Evolutionary conservation across 2,329 filamentous ascomycete species (phyloP).

Genomic region (Penicillium sp.): DNA sequence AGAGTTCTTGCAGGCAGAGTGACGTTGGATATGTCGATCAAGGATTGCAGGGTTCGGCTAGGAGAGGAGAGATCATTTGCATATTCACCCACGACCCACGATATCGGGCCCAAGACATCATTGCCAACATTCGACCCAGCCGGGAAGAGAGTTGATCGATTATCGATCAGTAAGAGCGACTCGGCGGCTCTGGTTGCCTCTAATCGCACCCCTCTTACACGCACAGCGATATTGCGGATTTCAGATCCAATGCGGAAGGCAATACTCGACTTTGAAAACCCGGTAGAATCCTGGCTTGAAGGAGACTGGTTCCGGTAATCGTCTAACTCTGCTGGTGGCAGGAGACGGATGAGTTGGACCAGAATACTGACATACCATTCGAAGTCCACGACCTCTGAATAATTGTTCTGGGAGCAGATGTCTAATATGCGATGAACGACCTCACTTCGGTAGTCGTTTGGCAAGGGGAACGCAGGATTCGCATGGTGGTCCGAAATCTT

Average conservation of each 20-base stretch:
- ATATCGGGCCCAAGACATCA: conserved; percentile 71
- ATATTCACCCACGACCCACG: conserved; percentile 90
- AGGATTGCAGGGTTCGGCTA: conserved; percentile 69
- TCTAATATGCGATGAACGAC: conserved; percentile 80
- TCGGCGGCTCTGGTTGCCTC: conserved; percentile 84
- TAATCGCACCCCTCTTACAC: conserved; percentile 78
- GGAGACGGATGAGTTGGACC: conserved; percentile 75
- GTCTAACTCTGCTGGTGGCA: conserved; percentile 33
- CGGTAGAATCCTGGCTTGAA: conserved; percentile 13
- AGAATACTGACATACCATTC: conserved; percentile 96
- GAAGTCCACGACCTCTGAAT: conserved; percentile 83
- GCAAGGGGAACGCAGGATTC: conserved; percentile 58
- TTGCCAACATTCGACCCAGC: conserved; percentile 52
- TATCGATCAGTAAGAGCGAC: conserved; percentile 64
- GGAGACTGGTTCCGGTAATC: conserved; percentile 23
- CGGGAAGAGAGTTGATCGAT: conserved; percentile 59
- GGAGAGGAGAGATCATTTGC: conserved; percentile 69
- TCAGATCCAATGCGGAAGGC: conserved; percentile 70
- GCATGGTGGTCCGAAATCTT: conserved; percentile 35
- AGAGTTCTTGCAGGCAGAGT: conserved; percentile 66
- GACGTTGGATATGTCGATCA: conserved; percentile 68
- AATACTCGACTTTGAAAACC: conserved; percentile 23
- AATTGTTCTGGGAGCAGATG: conserved; percentile 90
- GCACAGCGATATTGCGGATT: conserved; percentile 85
- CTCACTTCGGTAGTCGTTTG: conserved; percentile 81